phyloP scores from a whole-genome alignment of 2,329 filamentous ascomycete species.

The Ciborinia camelliae region DNA sequence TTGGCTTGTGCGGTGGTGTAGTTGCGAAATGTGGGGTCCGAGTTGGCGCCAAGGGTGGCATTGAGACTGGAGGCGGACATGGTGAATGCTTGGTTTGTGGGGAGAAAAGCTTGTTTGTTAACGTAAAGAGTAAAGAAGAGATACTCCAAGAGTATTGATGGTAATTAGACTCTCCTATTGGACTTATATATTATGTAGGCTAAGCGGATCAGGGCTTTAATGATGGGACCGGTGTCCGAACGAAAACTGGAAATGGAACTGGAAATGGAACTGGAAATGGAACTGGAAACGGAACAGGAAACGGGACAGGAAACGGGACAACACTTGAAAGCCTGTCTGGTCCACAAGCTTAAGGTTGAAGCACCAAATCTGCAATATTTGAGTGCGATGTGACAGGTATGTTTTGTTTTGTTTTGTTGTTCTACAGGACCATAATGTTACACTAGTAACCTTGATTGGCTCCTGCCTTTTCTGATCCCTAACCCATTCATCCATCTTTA shows the following conservation, averaged over 20 bases:
- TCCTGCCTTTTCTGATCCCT: not conserved
- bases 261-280: too few relatives aligned
- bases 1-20: conserved; percentile 32
- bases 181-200: not conserved
- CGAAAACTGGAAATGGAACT: not conserved
- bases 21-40: conserved; percentile 33
- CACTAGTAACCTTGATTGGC: not conserved
- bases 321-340: too few relatives aligned
- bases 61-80: conserved; percentile 1
- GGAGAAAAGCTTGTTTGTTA: not conserved
- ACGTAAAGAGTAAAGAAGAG: too few relatives aligned
- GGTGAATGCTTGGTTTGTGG: not conserved
- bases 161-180: not conserved
- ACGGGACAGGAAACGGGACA: too few relatives aligned
- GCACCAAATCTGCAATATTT: too few relatives aligned
- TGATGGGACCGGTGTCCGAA: not conserved
- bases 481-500: not conserved
- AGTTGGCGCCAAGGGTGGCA: not conserved
- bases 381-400: too few relatives aligned
- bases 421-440: too few relatives aligned
- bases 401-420: too few relatives aligned
- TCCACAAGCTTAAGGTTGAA: too few relatives aligned
- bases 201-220: not conserved
- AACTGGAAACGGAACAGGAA: too few relatives aligned
- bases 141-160: too few relatives aligned